Conservation (phyloP, 2,329 filamentous ascomycete genomes). For the Trichoderma koningii region DNA sequence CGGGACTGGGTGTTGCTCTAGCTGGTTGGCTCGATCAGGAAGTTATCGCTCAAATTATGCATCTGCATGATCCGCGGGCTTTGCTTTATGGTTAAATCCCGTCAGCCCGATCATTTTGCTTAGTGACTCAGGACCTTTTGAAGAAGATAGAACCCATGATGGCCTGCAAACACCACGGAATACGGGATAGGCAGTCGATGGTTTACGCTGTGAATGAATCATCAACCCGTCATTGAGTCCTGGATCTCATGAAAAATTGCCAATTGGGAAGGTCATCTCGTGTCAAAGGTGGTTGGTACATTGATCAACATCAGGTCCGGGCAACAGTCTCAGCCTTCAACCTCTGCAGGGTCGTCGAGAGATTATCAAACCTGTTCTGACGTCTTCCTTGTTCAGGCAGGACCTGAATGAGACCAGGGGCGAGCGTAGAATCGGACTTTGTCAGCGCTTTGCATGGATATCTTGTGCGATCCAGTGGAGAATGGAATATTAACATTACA, state of each 20-base stretch:
- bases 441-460: neutral
- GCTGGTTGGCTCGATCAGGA: slow-evolving; percentile 8
- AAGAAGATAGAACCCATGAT: neutral
- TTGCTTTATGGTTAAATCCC: slow-evolving; percentile 14
- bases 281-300: too few relatives aligned
- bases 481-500: too few relatives aligned
- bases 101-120: neutral
- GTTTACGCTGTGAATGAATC: neutral
- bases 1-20: neutral
- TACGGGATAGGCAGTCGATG: neutral
- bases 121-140: neutral
- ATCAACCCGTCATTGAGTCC: too few relatives aligned
- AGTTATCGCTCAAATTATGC: slow-evolving; percentile 11
- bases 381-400: neutral
- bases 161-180: neutral
- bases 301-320: too few relatives aligned
- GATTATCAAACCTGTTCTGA: neutral
- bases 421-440: neutral
- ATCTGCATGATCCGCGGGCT: neutral
- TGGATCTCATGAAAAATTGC: too few relatives aligned
- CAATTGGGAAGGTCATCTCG: too few relatives aligned
- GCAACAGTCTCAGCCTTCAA: too few relatives aligned
- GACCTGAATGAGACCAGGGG: neutral
- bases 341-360: too few relatives aligned
- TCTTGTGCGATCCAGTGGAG: neutral